Conservation (phyloP, 768 basidiomycete genomes). For the Xerocomellus dryophilus region DNA sequence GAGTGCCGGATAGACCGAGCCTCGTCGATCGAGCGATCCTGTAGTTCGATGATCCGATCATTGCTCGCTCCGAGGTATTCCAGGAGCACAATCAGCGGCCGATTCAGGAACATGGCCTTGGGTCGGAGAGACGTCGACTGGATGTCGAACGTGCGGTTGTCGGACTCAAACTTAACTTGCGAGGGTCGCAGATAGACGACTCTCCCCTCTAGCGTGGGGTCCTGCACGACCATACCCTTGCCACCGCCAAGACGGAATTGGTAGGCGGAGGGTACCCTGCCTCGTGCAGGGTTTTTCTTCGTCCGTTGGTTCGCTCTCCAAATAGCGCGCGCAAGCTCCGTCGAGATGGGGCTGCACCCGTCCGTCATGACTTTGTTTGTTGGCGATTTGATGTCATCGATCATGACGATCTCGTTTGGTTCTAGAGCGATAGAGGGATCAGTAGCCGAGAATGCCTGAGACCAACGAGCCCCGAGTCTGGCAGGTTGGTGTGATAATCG, state of each 20-base stretch:
- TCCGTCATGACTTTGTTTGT: conserved; percentile 45
- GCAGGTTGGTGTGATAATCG: conserved; percentile 40
- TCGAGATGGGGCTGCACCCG: conserved; percentile 48
- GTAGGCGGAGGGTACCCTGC: conserved; percentile 37
- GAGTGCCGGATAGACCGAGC: conserved; percentile 35
- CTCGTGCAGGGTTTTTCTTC: conserved; percentile 21
- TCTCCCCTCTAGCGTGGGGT: conserved; percentile 36
- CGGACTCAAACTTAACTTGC: conserved; percentile 46
- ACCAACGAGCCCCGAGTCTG: conserved; percentile 49
- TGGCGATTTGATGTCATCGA: conserved; percentile 32
- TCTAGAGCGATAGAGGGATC: conserved; percentile 43
- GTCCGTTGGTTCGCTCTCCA: conserved; percentile 35
- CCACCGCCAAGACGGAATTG: conserved; percentile 47
- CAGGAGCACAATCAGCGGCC: conserved; percentile 47
- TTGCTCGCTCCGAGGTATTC: conserved; percentile 42
- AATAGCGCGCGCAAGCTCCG: conserved; percentile 34
- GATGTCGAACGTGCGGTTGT: conserved; percentile 44
- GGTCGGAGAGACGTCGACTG: conserved; percentile 45
- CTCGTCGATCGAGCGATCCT: conserved; percentile 36
- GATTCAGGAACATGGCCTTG: conserved; percentile 43
- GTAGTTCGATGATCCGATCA: conserved; percentile 36
- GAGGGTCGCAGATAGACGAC: conserved; percentile 42
- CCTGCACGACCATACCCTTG: conserved; percentile 47
- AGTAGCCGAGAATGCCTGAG: conserved; percentile 52
- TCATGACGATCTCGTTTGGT: conserved; percentile 32